Base-by-base conservation (phyloP, 2,329 filamentous ascomycete species). In the Cadophora sp. region DNA sequence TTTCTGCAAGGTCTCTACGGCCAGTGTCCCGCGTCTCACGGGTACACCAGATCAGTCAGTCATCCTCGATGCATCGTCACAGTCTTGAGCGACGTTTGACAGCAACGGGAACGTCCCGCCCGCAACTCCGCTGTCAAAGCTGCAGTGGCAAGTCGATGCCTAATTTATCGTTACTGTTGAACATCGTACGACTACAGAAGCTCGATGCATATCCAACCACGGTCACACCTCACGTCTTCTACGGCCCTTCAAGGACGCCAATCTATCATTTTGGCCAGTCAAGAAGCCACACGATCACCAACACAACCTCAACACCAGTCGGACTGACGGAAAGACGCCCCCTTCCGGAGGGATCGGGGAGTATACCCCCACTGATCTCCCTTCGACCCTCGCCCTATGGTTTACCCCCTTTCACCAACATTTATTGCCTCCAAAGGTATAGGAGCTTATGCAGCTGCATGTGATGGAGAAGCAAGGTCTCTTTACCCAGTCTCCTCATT, bases 101-200 rank as follows among this genome's bases (percentile, higher is more conserved):
- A 64, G 24, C 51, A 58, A 64, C 62, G 50, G 62, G 62, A 64
- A 12, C 16, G 31, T 64, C 62, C 62, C 62, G 51, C 62, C 51
- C 62, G 62, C 62, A 34, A 26, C 51, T 58, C 62, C 62, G 64
- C 53, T 65, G 64, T 66, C 62, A 68, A 61, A 65, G 29, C 43
- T 65, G 55, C 64, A 65, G 64, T 65, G 46, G 9, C 5, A 65
- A 43, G n/a, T 26, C 4, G 29, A 51, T 24, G 22, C 27, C 59
- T 8, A 62, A 48, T 48, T n/a, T 34, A 43, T 24, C 12, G n/a
- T 59, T 59, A 11, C 31, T n/a, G n/a, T 37, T 16, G 22, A 26
- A 40, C 19, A 59, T 59, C 56, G 56, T 59, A 59, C 56, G 56
- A 59, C 43, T 59, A 27, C 31, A 59, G 22, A 22, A 37, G 34